Base-by-base conservation (phyloP, 108 stramenopile genomes). In the Cyclotella atomus region DNA sequence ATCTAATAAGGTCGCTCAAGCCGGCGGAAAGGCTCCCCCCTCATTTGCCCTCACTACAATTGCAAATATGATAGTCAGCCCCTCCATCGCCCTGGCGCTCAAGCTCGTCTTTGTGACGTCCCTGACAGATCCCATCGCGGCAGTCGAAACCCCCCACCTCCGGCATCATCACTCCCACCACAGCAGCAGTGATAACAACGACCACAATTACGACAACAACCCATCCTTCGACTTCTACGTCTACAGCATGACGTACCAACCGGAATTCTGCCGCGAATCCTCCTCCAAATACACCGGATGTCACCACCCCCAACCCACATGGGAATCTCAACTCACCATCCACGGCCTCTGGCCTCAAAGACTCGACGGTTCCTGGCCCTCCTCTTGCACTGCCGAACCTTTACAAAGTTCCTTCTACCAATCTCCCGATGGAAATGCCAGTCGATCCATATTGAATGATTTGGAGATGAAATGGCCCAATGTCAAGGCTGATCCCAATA, bases 281-380 rank as follows among this genome's bases (percentile, higher is more conserved):
- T 14, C 52, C 21, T 30, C 75, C 29, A 17, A 55, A 36, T 82
- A 56, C 35, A 66, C 19, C 1, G 84, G 84, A n/a, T 85, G 84
- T 47, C 65, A 67, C 4, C 52, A 70, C 16, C 69, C 73, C 6
- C n/a, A 69, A 10, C 68, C 65, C 35, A 30, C 27, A 30, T 85
- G 77, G 77, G 81, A 78, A 52, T 53, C 46, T 15, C 61, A 69
- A 44, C 36, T 85, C 8, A 85, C 84, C 28, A 82, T 85, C 38
- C 84, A 85, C 36, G 84, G 84, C 34, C 36, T 85, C 52, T 85
- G 84, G 84, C 84, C 81, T 17, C 71, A 79, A 65, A 71, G 73
- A 36, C 17, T 75, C 12, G 84, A 85, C 43, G 84, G 84, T 0
- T 34, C 84, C 3, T 85, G 72, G 54, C 84, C 84, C 4, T 55